Evolutionary conservation across 306 rosid species (phyloP).

Genomic region (Arachis hypogaea): DNA sequence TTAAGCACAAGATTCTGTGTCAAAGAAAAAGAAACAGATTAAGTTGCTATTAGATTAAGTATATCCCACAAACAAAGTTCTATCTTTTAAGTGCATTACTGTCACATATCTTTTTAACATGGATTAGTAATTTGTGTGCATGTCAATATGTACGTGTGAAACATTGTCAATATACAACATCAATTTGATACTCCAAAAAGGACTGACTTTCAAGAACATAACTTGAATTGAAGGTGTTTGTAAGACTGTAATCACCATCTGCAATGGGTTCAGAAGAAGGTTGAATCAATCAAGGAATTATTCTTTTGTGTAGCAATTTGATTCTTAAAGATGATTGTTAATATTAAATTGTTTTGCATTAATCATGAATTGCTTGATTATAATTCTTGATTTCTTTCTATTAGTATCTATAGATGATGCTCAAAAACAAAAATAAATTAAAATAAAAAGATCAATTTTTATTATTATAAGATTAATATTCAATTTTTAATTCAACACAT

Average conservation of each 20-base stretch:
- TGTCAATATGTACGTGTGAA: conserved; percentile 10
- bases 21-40: conserved; percentile 29
- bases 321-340: too few species aligned
- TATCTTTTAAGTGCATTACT: conserved; percentile 19
- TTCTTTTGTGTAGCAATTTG: too few species aligned
- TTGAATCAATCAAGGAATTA: too few species aligned
- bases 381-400: not conserved
- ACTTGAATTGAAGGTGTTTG: not conserved
- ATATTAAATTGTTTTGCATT: too few species aligned
- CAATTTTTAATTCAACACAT: too few species aligned
- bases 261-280: not conserved
- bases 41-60: conserved; percentile 28
- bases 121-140: conserved; percentile 31
- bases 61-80: conserved; percentile 19
- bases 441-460: too few species aligned
- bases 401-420: too few species aligned
- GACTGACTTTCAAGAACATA: conserved; percentile 21
- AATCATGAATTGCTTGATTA: too few species aligned
- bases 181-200: conserved; percentile 30
- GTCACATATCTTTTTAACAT: conserved; percentile 8
- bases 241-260: conserved; percentile 19
- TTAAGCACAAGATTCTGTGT: conserved; percentile 29
- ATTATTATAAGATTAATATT: too few species aligned
- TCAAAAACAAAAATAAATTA: too few species aligned
- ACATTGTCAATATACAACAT: conserved; percentile 23